Evolutionary conservation across 441 rosid genomes (phyloP).

Genomic region (Syzygium syzygioides): DNA sequence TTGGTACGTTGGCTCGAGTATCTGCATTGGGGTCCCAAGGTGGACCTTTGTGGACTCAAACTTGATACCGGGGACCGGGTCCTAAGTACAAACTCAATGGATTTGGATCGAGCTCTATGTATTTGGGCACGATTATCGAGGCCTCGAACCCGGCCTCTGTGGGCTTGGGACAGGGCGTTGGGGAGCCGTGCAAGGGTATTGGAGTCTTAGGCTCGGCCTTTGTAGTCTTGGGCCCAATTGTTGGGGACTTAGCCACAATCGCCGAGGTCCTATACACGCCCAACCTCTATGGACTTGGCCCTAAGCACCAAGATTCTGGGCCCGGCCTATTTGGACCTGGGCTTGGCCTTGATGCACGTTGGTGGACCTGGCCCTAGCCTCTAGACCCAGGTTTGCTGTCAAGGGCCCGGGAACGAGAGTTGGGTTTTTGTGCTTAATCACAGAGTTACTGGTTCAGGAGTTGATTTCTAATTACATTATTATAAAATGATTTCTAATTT

Average conservation of each 20-base stretch:
- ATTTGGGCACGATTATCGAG: too few species aligned
- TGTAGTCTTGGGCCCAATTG: accelerated
- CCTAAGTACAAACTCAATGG: too few species aligned
- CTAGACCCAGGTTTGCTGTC: accelerated
- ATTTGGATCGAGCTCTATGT: too few species aligned
- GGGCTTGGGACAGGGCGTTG: neutral
- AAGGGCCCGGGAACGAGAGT: neutral
- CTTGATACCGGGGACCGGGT: neutral
- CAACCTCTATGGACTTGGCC: neutral
- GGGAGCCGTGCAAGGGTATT: neutral
- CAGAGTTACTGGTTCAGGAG: neutral
- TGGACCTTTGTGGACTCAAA: neutral
- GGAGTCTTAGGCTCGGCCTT: neutral
- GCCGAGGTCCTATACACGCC: neutral
- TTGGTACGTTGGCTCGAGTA: too few species aligned
- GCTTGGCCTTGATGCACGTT: neutral
- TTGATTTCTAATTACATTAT: neutral
- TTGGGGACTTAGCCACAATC: neutral
- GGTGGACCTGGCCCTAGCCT: neutral
- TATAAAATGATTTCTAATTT: neutral
- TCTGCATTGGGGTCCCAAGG: too few species aligned
- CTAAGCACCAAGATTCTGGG: accelerated
- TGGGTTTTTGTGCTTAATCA: neutral
- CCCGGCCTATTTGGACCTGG: accelerated
- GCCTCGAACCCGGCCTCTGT: too few species aligned